Evolutionary conservation across 208 protist genomes (phyloP).

Genomic region (Tritrichomonas musculus): DNA sequence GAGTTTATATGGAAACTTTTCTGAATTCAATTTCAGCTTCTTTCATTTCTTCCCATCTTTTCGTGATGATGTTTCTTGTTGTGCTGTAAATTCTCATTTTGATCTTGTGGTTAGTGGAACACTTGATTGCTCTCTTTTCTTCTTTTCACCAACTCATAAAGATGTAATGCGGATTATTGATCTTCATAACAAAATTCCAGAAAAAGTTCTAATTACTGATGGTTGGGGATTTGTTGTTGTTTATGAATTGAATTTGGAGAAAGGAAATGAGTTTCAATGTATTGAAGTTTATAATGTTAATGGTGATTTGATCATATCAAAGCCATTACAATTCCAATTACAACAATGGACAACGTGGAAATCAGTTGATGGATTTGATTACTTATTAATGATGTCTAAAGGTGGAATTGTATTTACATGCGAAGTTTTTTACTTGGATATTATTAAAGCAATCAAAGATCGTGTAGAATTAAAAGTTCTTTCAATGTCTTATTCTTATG

Average conservation of each 20-base stretch:
- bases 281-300: not conserved
- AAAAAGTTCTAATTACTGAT: not conserved
- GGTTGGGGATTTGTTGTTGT: constrained; percentile 25
- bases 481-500: too few relatives aligned
- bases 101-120: not conserved
- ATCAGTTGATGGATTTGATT: constrained; percentile 3
- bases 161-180: not conserved
- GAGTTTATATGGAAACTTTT: too few relatives aligned
- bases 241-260: not conserved
- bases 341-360: not conserved
- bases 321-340: not conserved
- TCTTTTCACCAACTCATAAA: not conserved
- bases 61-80: not conserved
- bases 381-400: not conserved
- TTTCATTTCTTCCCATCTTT: not conserved
- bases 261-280: not conserved
- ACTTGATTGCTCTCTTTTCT: not conserved
- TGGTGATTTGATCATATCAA: not conserved
- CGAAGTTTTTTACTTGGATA: constrained; percentile 2
- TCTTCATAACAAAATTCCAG: not conserved
- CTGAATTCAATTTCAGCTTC: too few relatives aligned
- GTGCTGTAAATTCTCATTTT: not conserved
- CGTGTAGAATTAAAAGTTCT: too few relatives aligned
- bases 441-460: not conserved
- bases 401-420: not conserved